Base-by-base conservation (phyloP, 805 yeast genomes). In the Wickerhamiella sergipiensis region DNA sequence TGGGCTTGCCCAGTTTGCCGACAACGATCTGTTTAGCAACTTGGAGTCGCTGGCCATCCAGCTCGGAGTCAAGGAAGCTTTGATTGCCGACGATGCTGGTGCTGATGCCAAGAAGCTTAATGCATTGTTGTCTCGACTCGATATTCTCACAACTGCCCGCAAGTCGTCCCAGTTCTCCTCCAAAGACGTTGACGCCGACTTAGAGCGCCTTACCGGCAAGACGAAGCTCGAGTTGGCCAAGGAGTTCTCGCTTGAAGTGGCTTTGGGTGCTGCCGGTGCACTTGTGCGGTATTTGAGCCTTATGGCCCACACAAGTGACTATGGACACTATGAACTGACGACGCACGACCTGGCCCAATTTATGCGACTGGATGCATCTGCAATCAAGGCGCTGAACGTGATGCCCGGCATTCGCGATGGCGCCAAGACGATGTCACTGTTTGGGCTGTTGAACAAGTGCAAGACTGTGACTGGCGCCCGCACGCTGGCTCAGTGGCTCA, bases 311-410 rank as follows among this genome's bases (percentile, higher is more conserved):
- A 75, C 77, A 50, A 63, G 76, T 8, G 74, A 77, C 52, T 69
- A 73, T 40, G 84, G 83, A 17, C 54, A 64, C 48, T 65, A 72
- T 15, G 67, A 74, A 19, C 67, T 92, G 23, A 75, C 75, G 26
- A 75, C 76, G 56, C 90, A 89, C 64, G 80, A 81, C 52, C 71
- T 90, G 47, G 71, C 78, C n/a, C 80, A 83, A 56, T 89, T 74
- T 64, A 86, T 92, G 95, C 84, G 85, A 61, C 73, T 92, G 47
- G 99, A 92, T 63, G 79, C 90, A 6, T 80, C 97, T 1, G 95
- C 97, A 0, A 78, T 89, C 50, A 80, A 80, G 52, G 95, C 97
- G 0, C 71, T 92, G 53, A 90, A 90, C 62, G 71, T 92, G 24
- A 86, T 89, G 68, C 95, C 97, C 10, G 65, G 71, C 3, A 67